Evolutionary conservation across 2,329 filamentous ascomycete genomes (phyloP).

Genomic region (Stromatinia cepivora): DNA sequence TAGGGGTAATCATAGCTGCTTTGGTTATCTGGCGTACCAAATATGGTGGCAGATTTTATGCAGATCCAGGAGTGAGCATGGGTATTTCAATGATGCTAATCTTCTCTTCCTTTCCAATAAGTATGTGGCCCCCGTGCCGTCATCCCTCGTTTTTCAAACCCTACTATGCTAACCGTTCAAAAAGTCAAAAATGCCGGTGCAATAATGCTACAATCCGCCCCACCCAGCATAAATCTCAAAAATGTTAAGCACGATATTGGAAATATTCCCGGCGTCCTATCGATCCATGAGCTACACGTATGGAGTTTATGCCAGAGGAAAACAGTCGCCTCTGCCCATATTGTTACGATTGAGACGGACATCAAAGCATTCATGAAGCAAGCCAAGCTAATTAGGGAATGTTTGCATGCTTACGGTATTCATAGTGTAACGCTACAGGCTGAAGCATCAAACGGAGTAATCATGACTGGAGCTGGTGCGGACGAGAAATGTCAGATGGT

Average conservation of each 20-base stretch:
- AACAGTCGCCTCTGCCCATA: slow-evolving; percentile 67
- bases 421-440: slow-evolving; percentile 72
- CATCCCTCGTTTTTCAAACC: neutral
- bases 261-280: slow-evolving; percentile 66
- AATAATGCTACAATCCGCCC: slow-evolving; percentile 68
- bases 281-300: slow-evolving; percentile 71
- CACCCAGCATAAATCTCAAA: slow-evolving; percentile 56
- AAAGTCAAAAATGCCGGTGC: slow-evolving; percentile 57
- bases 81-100: slow-evolving; percentile 74
- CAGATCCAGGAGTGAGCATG: slow-evolving; percentile 68
- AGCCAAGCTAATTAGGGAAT: slow-evolving; percentile 64
- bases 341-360: slow-evolving; percentile 60
- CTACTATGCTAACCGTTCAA: neutral
- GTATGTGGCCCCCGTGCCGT: slow-evolving; percentile 21
- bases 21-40: slow-evolving; percentile 66
- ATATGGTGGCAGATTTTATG: slow-evolving; percentile 63
- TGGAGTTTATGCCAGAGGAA: slow-evolving; percentile 74
- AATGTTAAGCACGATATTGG: slow-evolving; percentile 71
- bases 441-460: slow-evolving; percentile 46
- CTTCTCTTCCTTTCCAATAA: slow-evolving; percentile 59
- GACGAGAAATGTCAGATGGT: slow-evolving; percentile 28
- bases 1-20: slow-evolving; percentile 71
- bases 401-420: slow-evolving; percentile 71
- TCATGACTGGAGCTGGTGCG: slow-evolving; percentile 15
- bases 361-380: slow-evolving; percentile 59